Base-by-base conservation (phyloP, 1,284 basidiomycete species). In the Ganoderma multipileum region DNA sequence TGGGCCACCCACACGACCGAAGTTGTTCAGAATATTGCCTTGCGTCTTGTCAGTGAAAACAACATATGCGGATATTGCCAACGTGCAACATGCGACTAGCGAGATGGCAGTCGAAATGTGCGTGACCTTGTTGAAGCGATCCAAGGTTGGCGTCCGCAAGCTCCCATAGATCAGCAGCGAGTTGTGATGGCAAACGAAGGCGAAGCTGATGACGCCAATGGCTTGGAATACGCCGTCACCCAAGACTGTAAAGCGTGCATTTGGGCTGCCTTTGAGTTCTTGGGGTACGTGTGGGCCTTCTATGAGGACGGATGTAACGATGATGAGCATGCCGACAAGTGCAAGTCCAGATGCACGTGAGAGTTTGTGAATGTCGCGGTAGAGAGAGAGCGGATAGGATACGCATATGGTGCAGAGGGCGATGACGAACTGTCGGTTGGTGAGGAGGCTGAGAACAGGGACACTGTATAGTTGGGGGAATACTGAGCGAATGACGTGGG, bases 361-460 rank as follows among this genome's bases (percentile, higher is more conserved):
- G 39, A 99, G 90, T 80, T 98, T 99, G 81, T 98, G 95, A 75
- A 99, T 99, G 80, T 98, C 96, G 64, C 97, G 94, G 79, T 99
- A 96, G 23, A 99, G 87, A 5, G 95, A 97, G 42, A 99, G 88
- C 0, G 98, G 98, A 78, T 96, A 99, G 5, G 96, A 97, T 67
- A 99, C 91, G 75, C 90, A 89, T 66, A 94, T 81, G 1, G 96
- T 98, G 82, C 93, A 94, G 62, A 96, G 84, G 64, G 89, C 84
- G 73, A 97, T 96, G 79, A 98, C 85, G 80, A 98, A 95, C 77
- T 94, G 90, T 52, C 98, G 92, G 78, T 96, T 93, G 62, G 92
- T 86, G 76, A 99, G 85, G 69, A 97, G 81, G 36, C 84, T 89
- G 67, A 96, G 86, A 64, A 96, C 82, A 67, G 93, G 91, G 76